Conservation (phyloP, 2,329 filamentous ascomycete genomes). For the Fusarium sp. region DNA sequence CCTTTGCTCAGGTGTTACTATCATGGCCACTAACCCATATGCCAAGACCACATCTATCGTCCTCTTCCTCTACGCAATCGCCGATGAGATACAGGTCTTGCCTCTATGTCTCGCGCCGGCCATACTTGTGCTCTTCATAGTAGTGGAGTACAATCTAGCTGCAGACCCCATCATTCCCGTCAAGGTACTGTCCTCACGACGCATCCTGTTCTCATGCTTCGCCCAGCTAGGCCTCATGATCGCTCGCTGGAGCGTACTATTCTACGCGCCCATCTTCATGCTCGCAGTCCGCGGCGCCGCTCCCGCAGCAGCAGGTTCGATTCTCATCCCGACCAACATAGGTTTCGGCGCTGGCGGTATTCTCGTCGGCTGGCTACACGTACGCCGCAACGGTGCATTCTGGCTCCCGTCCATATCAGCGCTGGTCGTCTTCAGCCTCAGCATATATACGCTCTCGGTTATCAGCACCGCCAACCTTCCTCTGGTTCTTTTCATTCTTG, state of each 20-base stretch:
- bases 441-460: conserved; percentile 66
- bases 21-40: conserved; percentile 8
- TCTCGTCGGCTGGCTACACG: conserved; percentile 78
- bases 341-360: conserved; percentile 82
- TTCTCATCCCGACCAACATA: conserved; percentile 83
- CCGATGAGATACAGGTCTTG: conserved; percentile 67
- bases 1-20: not conserved
- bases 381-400: conserved; percentile 77
- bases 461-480: conserved; percentile 65
- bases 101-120: conserved; percentile 70
- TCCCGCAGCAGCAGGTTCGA: conserved; percentile 76
- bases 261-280: conserved; percentile 83
- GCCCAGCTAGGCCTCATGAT: conserved; percentile 83
- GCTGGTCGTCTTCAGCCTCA: conserved; percentile 70
- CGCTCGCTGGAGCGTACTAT: conserved; percentile 81
- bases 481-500: conserved; percentile 64
- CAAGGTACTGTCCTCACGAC: conserved; percentile 73
- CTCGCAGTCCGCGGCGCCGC: conserved; percentile 78
- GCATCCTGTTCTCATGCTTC: conserved; percentile 77
- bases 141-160: conserved; percentile 72
- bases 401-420: conserved; percentile 72
- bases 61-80: conserved; percentile 77
- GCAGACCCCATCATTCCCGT: conserved; percentile 80
- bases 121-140: conserved; percentile 63
- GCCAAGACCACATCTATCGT: conserved; percentile 70